Conservation (phyloP, 2,329 filamentous ascomycete species). For the Exophiala calicioides region DNA sequence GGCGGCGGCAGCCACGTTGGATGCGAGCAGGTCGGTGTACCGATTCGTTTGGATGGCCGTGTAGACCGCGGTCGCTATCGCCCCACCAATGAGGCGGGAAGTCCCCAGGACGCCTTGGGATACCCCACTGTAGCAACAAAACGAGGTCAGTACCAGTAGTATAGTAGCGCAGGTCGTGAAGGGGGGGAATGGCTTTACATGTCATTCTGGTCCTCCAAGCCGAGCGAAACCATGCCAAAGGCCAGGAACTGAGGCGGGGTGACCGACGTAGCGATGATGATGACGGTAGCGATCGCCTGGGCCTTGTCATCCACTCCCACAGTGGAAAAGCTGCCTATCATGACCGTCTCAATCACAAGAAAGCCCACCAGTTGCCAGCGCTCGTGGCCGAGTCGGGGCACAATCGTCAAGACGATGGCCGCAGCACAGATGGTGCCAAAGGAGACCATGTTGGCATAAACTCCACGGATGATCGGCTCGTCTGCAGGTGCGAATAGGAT, state of each 20-base stretch:
- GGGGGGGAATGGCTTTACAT: too few species aligned
- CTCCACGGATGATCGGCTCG: slow-evolving; percentile 13
- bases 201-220: slow-evolving; percentile 3
- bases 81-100: slow-evolving; percentile 27
- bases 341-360: not conserved
- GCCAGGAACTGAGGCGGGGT: slow-evolving; percentile 1
- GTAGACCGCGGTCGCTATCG: slow-evolving; percentile 30
- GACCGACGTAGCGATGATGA: slow-evolving; percentile 2
- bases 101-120: slow-evolving; percentile 28
- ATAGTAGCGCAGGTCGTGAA: too few species aligned
- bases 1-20: slow-evolving; percentile 34
- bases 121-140: slow-evolving; percentile 12
- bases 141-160: too few species aligned
- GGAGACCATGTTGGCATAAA: slow-evolving; percentile 14
- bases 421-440: too few species aligned
- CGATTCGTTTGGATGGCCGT: slow-evolving; percentile 27
- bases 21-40: not conserved
- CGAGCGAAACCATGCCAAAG: slow-evolving; percentile 9
- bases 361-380: slow-evolving; percentile 4
- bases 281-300: slow-evolving; percentile 4
- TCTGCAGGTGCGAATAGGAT: slow-evolving; percentile 16
- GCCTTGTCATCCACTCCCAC: not conserved
- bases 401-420: too few species aligned
- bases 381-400: slow-evolving; percentile 1
- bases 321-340: slow-evolving; percentile 3